Conservation (phyloP, 2,329 filamentous ascomycete species). For the Penicillium sumatraense region DNA sequence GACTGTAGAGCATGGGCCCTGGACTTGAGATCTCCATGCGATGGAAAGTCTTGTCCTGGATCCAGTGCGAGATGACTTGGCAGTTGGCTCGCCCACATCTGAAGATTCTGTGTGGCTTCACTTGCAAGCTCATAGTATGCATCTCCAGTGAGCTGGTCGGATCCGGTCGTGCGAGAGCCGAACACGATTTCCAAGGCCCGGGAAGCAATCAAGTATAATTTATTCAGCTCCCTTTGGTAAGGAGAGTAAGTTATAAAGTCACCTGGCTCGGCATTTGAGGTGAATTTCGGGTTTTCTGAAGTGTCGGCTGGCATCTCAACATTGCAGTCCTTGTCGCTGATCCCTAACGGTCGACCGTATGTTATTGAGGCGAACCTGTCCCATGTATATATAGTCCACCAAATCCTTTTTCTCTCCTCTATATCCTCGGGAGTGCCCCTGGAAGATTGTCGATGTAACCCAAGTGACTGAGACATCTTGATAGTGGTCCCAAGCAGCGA, state of each 20-base stretch:
- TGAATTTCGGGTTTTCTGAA: conserved; percentile 36
- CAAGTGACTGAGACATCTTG: conserved; percentile 40
- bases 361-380: conserved; percentile 48
- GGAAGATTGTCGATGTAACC: conserved; percentile 36
- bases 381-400: conserved; percentile 52
- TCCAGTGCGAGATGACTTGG: conserved; percentile 24
- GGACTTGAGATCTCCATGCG: conserved; percentile 4
- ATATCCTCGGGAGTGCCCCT: conserved; percentile 26
- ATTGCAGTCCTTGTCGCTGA: conserved; percentile 48
- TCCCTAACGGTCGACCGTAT: conserved; percentile 47
- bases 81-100: conserved; percentile 21
- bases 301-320: conserved; percentile 39
- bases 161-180: conserved; percentile 27
- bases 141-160: conserved; percentile 22
- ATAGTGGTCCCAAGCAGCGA: conserved; percentile 45
- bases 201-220: conserved; percentile 29
- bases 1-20: conserved; percentile 40
- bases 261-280: neutral
- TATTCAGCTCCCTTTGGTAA: conserved; percentile 30
- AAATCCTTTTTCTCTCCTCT: conserved; percentile 46
- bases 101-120: conserved; percentile 23
- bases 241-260: conserved; percentile 25
- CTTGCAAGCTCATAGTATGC: conserved; percentile 22
- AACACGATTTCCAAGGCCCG: conserved; percentile 29
- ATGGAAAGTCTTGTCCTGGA: conserved; percentile 21